A percentile compares a stretch with the other conserved stretches of the same genome.
Conservation (phyloP, 1,139 yeast genomes). For the Arxiozyma slooffiae region DNA sequence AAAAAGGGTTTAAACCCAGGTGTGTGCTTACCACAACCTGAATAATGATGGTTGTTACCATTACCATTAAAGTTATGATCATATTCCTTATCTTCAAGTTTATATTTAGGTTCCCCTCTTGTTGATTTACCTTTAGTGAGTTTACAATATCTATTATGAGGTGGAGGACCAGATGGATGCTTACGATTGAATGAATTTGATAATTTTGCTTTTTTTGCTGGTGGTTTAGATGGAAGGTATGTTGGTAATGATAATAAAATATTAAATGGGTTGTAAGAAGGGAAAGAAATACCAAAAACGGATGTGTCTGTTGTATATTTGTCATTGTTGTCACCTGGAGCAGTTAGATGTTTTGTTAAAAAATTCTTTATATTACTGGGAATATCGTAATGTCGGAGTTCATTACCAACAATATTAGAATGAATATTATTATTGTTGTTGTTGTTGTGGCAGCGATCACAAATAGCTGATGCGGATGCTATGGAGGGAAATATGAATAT, state of each 20-base stretch:
- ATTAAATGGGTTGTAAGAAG: not conserved
- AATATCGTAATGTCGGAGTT: not conserved
- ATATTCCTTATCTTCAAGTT: too few relatives aligned
- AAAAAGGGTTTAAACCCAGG: conserved; percentile 1
- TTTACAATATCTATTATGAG: not conserved
- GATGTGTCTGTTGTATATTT: not conserved
- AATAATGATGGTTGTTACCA: not conserved
- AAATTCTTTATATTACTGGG: not conserved
- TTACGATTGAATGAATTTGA: too few relatives aligned
- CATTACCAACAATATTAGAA: too few relatives aligned
- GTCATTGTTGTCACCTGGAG: too few relatives aligned
- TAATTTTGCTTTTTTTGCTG: too few relatives aligned
- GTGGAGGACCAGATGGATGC: not conserved
- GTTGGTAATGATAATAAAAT: not conserved
- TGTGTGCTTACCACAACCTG: not conserved
- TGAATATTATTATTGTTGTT: not conserved
- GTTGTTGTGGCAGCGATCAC: too few relatives aligned
- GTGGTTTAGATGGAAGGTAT: not conserved
- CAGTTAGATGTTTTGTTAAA: too few relatives aligned
- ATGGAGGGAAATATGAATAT: not conserved
- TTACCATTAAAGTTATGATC: not conserved
- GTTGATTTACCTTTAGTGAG: not conserved
- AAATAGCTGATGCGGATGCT: not conserved
- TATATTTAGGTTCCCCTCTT: not conserved
- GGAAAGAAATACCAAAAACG: not conserved